Evolutionary conservation across 2,329 filamentous ascomycete genomes (phyloP).

Genomic region (Myriosclerotinia curreyana): DNA sequence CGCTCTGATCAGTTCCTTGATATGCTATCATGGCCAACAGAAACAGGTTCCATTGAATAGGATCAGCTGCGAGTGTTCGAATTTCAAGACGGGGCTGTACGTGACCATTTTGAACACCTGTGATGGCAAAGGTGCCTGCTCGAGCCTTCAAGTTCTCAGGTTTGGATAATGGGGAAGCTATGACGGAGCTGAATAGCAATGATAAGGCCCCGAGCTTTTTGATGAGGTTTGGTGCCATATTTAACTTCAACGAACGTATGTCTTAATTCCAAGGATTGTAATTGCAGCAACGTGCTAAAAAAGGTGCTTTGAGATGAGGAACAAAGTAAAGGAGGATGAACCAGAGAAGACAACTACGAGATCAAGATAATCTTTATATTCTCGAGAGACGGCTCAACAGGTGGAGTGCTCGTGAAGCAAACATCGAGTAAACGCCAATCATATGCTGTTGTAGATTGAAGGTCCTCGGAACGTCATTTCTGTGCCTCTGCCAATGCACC

Average conservation of each 20-base stretch:
- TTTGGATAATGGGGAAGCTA: conserved; percentile 7
- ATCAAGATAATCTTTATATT: conserved; percentile 6
- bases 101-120: conserved; percentile 14
- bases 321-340: neutral
- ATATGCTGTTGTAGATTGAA: neutral
- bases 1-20: conserved; percentile 65
- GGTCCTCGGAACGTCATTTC: neutral
- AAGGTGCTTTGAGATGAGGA: neutral
- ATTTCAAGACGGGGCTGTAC: conserved; percentile 59
- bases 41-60: conserved; percentile 70
- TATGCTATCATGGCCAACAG: conserved; percentile 64
- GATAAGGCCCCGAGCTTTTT: conserved; percentile 1
- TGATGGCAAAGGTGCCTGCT: conserved; percentile 17
- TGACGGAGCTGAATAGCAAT: neutral
- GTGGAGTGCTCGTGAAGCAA: neutral
- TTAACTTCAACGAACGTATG: neutral
- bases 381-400: neutral
- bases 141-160: neutral
- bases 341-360: neutral
- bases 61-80: conserved; percentile 55
- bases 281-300: neutral
- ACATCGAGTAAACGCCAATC: neutral
- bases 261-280: neutral
- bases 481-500: conserved; percentile 10
- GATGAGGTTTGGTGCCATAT: conserved; percentile 1